Conservation (phyloP, 495 filamentous ascomycete species). For the Lindgomyces ingoldianus region DNA sequence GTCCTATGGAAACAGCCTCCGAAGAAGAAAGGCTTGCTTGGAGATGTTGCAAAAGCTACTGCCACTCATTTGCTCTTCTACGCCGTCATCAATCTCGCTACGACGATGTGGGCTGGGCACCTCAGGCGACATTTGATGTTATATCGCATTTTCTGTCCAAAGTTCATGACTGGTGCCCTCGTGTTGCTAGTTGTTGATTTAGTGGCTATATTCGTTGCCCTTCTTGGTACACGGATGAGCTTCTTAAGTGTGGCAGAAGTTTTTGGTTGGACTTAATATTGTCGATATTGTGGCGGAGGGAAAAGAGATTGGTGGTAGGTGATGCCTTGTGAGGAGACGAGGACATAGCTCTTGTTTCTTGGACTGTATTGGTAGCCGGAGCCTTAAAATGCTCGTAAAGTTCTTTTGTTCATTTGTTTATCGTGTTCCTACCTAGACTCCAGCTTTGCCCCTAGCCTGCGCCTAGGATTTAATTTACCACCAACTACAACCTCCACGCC, state of each 20-base stretch:
- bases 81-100: conserved; percentile 76
- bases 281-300: background rate
- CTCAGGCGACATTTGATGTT: conserved; percentile 92
- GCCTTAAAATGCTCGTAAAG: background rate
- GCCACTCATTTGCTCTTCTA: conserved; percentile 77
- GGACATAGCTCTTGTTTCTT: background rate
- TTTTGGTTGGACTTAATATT: conserved; percentile 62
- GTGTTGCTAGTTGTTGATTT: conserved; percentile 76
- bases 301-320: background rate
- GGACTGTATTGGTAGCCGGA: background rate
- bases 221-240: conserved; percentile 72
- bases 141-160: conserved; percentile 88
- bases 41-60: conserved; percentile 66
- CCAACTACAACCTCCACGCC: too few species aligned
- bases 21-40: conserved; percentile 61
- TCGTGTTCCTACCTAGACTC: too few species aligned
- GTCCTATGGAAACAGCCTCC: conserved; percentile 79
- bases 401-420: background rate
- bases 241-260: conserved; percentile 77
- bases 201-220: conserved; percentile 64
- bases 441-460: too few species aligned
- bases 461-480: too few species aligned
- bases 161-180: conserved; percentile 81
- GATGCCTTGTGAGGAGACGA: too few species aligned
- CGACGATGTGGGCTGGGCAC: conserved; percentile 83